Percentiles rank a stretch among this genome's conserved stretches.
Evolutionary conservation across 2,329 filamentous ascomycete species (phyloP).

Genomic region (Aspergillus spinulosporus): DNA sequence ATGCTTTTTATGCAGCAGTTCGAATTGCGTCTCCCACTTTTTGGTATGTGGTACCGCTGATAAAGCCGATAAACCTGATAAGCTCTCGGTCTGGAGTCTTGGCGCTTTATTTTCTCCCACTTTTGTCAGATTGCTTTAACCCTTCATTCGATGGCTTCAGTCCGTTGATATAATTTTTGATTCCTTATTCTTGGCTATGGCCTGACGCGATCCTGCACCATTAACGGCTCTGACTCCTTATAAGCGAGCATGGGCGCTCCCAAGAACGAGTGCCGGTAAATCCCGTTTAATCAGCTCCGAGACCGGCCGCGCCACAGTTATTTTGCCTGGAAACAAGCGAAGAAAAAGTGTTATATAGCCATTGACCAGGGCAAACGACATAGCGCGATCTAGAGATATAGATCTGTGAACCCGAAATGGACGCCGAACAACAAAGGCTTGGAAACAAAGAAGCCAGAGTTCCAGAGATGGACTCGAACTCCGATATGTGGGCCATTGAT

Average conservation of each 20-base stretch:
- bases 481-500: slow-evolving; percentile 27
- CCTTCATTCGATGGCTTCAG: not conserved
- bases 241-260: not conserved
- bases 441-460: slow-evolving; percentile 9
- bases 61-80: slow-evolving; percentile 6
- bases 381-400: not conserved
- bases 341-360: not conserved
- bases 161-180: not conserved
- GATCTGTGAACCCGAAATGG: slow-evolving; percentile 14
- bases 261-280: not conserved
- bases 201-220: not conserved
- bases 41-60: not conserved
- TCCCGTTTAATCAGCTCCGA: slow-evolving; percentile 1
- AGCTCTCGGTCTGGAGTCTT: slow-evolving; percentile 8
- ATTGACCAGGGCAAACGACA: not conserved
- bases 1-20: not conserved
- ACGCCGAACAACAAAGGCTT: slow-evolving; percentile 19
- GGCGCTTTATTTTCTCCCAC: slow-evolving; percentile 13
- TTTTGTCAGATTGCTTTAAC: slow-evolving; percentile 4
- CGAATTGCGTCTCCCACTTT: slow-evolving; percentile 6
- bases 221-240: not conserved
- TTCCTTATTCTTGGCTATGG: not conserved
- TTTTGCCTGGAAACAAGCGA: not conserved
- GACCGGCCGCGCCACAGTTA: slow-evolving; percentile 3
- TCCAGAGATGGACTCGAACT: slow-evolving; percentile 18